These are phyloP conservation scores for Colletotrichum sp. DNA, from an alignment of 2,329 filamentous ascomycete species.

Conservation along the genomic window DNA sequence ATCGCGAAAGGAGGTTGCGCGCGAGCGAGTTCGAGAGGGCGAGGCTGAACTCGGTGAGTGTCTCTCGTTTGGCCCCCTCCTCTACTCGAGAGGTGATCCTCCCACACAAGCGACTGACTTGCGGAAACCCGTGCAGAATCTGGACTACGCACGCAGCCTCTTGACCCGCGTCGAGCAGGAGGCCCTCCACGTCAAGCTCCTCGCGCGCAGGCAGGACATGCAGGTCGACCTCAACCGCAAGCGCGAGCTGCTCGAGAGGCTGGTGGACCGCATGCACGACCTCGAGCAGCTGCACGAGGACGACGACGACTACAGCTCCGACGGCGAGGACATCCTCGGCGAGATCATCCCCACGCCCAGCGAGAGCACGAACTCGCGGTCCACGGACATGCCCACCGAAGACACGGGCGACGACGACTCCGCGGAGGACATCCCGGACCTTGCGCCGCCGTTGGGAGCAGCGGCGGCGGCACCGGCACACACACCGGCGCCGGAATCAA, in stretches of 20 bases:
- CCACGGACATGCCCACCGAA: slow-evolving; percentile 24
- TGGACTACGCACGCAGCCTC: slow-evolving; percentile 72
- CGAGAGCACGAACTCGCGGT: slow-evolving; percentile 50
- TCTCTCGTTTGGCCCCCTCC: too few species aligned
- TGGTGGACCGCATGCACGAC: slow-evolving; percentile 71
- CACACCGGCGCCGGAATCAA: neutral
- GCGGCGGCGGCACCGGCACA: neutral
- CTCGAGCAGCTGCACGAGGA: slow-evolving; percentile 58
- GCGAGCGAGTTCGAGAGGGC: slow-evolving; percentile 69
- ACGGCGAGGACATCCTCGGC: slow-evolving; percentile 62
- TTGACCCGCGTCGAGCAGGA: slow-evolving; percentile 76
- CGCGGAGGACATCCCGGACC: slow-evolving; percentile 1
- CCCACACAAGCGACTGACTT: too few species aligned
- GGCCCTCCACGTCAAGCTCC: slow-evolving; percentile 61
- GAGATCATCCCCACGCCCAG: slow-evolving; percentile 60
- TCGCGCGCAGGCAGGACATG: slow-evolving; percentile 61
- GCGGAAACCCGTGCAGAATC: slow-evolving; percentile 55
- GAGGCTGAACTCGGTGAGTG: slow-evolving; percentile 34
- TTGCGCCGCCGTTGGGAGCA: neutral
- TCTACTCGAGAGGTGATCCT: too few species aligned
- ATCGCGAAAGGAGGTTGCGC: slow-evolving; percentile 61
- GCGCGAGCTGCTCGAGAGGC: slow-evolving; percentile 67
- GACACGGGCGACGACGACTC: slow-evolving; percentile 23
- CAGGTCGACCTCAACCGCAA: slow-evolving; percentile 70
- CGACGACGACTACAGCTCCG: slow-evolving; percentile 50